Percentiles rank a stretch among this genome's conserved stretches.
These are phyloP conservation scores for Epichloe elymi DNA, from an alignment of 2,329 filamentous ascomycete species.

Conservation along the genomic window DNA sequence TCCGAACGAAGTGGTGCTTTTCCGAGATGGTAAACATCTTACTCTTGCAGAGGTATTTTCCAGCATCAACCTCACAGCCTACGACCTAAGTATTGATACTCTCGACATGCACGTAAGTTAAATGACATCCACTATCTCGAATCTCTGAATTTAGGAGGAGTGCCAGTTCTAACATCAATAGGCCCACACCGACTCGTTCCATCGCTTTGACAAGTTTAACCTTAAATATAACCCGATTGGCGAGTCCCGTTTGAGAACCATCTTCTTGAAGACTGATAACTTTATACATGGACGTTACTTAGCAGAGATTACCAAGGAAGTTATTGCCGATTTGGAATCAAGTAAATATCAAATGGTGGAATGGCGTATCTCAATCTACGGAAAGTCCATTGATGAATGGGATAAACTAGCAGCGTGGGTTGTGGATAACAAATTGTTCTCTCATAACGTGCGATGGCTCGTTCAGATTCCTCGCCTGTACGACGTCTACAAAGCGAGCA, in stretches of 20 bases:
- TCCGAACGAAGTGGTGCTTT: conserved; percentile 85
- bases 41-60: conserved; percentile 90
- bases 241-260: conserved; percentile 89
- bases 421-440: conserved; percentile 94
- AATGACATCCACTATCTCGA: not conserved
- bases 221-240: conserved; percentile 97
- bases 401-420: conserved; percentile 97
- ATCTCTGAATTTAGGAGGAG: not conserved
- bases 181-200: conserved; percentile 95
- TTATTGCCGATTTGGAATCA: conserved; percentile 91
- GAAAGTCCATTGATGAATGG: conserved; percentile 86
- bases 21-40: conserved; percentile 80
- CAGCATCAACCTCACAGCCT: conserved; percentile 92
- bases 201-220: conserved; percentile 99
- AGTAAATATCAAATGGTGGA: conserved; percentile 99
- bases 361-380: conserved; percentile 97
- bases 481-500: conserved; percentile 86
- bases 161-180: conserved; percentile 17
- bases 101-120: conserved; percentile 88
- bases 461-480: conserved; percentile 90
- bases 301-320: conserved; percentile 95
- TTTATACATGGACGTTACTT: conserved; percentile 92
- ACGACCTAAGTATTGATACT: conserved; percentile 95
- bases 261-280: conserved; percentile 97
- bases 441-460: conserved; percentile 93